Conservation (phyloP, 2,329 filamentous ascomycete genomes). For the Apiospora malaysiana region DNA sequence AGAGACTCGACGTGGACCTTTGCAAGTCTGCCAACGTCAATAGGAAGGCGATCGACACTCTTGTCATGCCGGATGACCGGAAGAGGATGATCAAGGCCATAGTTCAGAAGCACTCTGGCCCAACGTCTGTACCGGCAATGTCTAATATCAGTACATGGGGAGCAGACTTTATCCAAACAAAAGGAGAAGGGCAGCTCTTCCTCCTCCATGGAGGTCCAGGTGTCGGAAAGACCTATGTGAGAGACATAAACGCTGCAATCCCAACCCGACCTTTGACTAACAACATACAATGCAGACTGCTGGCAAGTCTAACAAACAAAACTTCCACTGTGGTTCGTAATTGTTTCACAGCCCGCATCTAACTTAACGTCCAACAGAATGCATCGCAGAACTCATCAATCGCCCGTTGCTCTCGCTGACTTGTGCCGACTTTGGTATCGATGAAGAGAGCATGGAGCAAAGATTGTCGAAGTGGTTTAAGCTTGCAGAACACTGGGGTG, state of each 20-base stretch:
- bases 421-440: constrained; percentile 38
- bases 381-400: constrained; percentile 42
- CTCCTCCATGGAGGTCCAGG: constrained; percentile 45
- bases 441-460: constrained; percentile 33
- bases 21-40: constrained; percentile 36
- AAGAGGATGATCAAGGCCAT: constrained; percentile 59
- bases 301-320: not conserved
- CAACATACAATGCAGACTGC: not conserved
- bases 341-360: not conserved
- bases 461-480: constrained; percentile 39
- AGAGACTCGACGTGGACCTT: not conserved
- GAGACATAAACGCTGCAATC: not conserved
- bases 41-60: constrained; percentile 52
- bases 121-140: not conserved
- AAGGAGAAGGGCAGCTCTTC: constrained; percentile 43
- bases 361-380: constrained; percentile 39
- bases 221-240: constrained; percentile 42
- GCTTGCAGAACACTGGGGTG: constrained; percentile 47
- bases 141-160: constrained; percentile 26
- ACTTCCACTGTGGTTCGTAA: not conserved
- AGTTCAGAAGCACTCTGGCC: constrained; percentile 6
- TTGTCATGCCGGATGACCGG: constrained; percentile 54
- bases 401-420: constrained; percentile 41
- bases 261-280: not conserved
- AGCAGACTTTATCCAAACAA: not conserved